Conservation (phyloP, 2,329 filamentous ascomycete genomes). For the Domatiomyces globalis region DNA sequence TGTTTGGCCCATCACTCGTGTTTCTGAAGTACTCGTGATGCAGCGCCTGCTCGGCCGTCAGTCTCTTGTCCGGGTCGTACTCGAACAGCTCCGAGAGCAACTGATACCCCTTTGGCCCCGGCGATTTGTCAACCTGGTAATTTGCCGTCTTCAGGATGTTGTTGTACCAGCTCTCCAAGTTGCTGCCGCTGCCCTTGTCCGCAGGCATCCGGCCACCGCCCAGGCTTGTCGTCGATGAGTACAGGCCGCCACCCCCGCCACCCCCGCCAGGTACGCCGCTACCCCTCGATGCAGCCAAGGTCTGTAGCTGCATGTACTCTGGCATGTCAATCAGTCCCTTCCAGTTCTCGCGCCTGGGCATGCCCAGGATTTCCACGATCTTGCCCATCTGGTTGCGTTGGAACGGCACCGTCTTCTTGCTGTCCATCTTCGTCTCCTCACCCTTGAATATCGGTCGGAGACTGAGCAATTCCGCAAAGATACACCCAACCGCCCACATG, state of each 20-base stretch:
- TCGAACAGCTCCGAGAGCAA: conserved; percentile 71
- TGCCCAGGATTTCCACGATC: conserved; percentile 89
- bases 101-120: conserved; percentile 65
- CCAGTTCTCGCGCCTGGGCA: conserved; percentile 82
- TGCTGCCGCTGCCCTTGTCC: conserved; percentile 32
- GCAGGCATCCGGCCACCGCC: conserved; percentile 24
- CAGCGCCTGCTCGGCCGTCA: conserved; percentile 80
- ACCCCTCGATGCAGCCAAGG: conserved; percentile 31
- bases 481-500: conserved; percentile 94
- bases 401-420: conserved; percentile 92
- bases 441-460: conserved; percentile 94
- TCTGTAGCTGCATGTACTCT: conserved; percentile 60
- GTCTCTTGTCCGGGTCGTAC: conserved; percentile 78
- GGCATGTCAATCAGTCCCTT: conserved; percentile 72
- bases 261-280: conserved; percentile 18
- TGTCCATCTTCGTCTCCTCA: conserved; percentile 97
- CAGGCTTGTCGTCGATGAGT: conserved; percentile 28
- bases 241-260: conserved; percentile 3
- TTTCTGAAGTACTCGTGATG: conserved; percentile 77
- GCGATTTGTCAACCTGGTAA: conserved; percentile 40
- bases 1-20: conserved; percentile 29
- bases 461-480: conserved; percentile 86
- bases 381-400: conserved; percentile 98
- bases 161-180: conserved; percentile 69
- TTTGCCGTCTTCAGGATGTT: conserved; percentile 49